Evolutionary conservation across 371 early-diverging fungal genomes (phyloP), one percentile per base, ranked within the genome.

Genomic region (Mortierella sp.): DNA sequence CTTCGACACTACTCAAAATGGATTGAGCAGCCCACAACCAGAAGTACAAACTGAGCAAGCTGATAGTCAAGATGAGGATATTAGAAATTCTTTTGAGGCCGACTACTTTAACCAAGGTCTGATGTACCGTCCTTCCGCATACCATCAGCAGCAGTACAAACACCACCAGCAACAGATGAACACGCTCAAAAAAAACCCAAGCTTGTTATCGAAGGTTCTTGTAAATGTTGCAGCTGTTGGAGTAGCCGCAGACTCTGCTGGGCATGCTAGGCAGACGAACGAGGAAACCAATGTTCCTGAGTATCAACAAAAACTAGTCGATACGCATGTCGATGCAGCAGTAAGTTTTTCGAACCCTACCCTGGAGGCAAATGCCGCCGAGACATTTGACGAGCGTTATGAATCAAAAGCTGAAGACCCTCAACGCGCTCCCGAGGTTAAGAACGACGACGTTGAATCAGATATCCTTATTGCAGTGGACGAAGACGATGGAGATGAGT

Each of bases 81-180:
- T 32, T 2, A 26, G 37, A 7, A 26, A 31, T 17, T 45, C 22
- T 3, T 61, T 58, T 58, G 70, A 57, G 12, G 29, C 61, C 3
- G 79, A 78, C 53, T 78, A 78, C 67, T 78, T 78, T 31, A 66
- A 40, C 55, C 70, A 72, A 26, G 29, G 40, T 3, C 69, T 45
- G 0, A 4, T 32, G 3, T 35, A 43, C 19, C 43, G 55, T 10
- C 56, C 77, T 2, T 28, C 68, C 15, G 8, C 58, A 12, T 64
- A 61, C 40, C 65, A 63, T 15, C 70, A 68, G 5, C 79, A 69
- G 17, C 73, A 62, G 45, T 47, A 61, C 37, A 31, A 56, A 34
- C 70, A 56, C 13, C 66, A 53, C 3, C 66, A 66, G 19, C 74
- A 67, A 17, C 68, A 62, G 49, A 58, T 59, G 54, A 49, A 49